phyloP scores from a whole-genome alignment of 1,139 yeast genomes.

The Hemisphaericaspora subhashii region DNA sequence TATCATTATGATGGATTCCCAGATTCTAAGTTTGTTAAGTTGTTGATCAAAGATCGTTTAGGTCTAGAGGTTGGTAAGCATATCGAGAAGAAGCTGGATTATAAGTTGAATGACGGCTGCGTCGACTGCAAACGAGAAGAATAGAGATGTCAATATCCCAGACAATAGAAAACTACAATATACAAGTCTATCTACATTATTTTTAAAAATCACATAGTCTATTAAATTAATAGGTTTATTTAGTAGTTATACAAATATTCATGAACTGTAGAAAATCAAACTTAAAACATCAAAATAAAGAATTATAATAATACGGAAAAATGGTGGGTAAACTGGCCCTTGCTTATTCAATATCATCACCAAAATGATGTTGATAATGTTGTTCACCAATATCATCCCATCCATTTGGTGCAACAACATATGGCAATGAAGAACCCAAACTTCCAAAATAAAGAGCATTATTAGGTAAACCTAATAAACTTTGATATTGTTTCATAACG shows the following conservation, averaged over 20 bases:
- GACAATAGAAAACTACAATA: no score
- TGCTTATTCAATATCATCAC: slow-evolving; percentile 14
- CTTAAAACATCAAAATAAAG: slow-evolving; percentile 1
- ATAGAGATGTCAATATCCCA: slow-evolving; percentile 3
- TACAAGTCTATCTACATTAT: no score
- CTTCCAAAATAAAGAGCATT: slow-evolving; percentile 40
- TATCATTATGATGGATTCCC: slow-evolving; percentile 48
- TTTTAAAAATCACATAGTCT: no score
- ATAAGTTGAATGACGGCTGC: slow-evolving; percentile 14
- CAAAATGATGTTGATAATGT: slow-evolving; percentile 14
- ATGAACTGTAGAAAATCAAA: neutral
- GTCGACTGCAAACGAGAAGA: slow-evolving; percentile 15
- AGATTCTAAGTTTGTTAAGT: slow-evolving; percentile 43
- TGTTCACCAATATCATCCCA: slow-evolving; percentile 37
- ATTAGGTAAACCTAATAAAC: slow-evolving; percentile 42
- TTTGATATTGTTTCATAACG: slow-evolving; percentile 45
- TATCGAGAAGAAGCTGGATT: slow-evolving; percentile 18
- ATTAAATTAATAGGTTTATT: neutral
- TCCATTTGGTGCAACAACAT: slow-evolving; percentile 38
- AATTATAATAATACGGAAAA: slow-evolving; percentile 1
- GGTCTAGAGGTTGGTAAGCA: slow-evolving; percentile 33
- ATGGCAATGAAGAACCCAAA: slow-evolving; percentile 43
- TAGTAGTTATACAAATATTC: slow-evolving; percentile 1
- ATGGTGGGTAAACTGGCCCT: neutral
- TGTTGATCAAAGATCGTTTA: slow-evolving; percentile 33